Evolutionary conservation across 495 filamentous ascomycete species (phyloP).

Genomic region (Daldinia grandis): DNA sequence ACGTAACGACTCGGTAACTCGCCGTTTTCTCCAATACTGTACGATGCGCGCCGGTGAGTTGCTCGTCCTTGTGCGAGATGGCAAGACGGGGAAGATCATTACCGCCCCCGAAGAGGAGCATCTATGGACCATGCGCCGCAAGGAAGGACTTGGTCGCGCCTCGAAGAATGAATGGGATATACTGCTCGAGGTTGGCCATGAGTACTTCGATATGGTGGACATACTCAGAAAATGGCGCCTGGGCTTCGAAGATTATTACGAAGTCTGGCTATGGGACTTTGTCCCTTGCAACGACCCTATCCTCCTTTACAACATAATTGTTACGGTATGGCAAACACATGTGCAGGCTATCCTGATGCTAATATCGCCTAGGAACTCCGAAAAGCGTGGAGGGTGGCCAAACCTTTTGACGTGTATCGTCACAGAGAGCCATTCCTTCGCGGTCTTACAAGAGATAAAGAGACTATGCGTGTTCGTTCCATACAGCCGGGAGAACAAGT

Average conservation of each 20-base stretch:
- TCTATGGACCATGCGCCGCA: conserved; percentile 56
- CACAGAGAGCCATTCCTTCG: conserved; percentile 49
- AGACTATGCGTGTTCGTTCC: conserved; percentile 51
- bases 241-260: conserved; percentile 59
- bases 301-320: conserved; percentile 44
- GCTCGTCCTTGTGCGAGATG: conserved; percentile 57
- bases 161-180: conserved; percentile 55
- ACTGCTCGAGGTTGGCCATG: conserved; percentile 46
- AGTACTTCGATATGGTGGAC: conserved; percentile 55
- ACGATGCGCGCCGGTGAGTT: conserved; percentile 54
- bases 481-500: conserved; percentile 52
- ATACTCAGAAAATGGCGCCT: conserved; percentile 54
- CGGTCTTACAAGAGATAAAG: conserved; percentile 49
- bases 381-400: conserved; percentile 49
- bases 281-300: conserved; percentile 43
- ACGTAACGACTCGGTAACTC: conserved; percentile 58
- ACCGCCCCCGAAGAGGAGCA: conserved; percentile 53
- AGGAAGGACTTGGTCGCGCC: conserved; percentile 54
- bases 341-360: not conserved
- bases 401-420: conserved; percentile 44
- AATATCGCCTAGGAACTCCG: conserved; percentile 46
- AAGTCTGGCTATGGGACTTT: conserved; percentile 62
- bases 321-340: conserved; percentile 38
- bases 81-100: conserved; percentile 57
- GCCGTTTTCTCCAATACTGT: conserved; percentile 60